Evolutionary conservation across 306 rosid species (phyloP), one percentile per base, ranked within the genome.

Genomic region (Heteromeles arbutifolia): DNA sequence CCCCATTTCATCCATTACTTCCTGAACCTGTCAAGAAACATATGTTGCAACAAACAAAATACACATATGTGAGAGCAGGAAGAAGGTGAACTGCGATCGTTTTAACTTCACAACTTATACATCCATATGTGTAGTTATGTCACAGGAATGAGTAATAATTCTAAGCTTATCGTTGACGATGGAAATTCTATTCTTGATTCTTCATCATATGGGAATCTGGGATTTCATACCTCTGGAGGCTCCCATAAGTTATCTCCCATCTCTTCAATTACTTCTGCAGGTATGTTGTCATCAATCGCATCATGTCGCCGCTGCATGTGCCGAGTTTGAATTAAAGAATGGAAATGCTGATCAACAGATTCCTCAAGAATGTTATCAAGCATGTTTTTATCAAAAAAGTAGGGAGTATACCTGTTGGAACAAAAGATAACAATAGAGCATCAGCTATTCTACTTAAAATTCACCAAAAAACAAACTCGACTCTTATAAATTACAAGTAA

Each of bases 331-430:
- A 96, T 90, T 86, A 96, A 83, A 72, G 90, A 76, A 79, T 92
- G 90, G 90, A 96, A 96, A 83, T 92, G 98, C 79, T 90, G 98
- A 85, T 96, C 99, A 69, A 92, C 98, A 65, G 99, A 94, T 78
- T 92, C 98, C 87, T 96, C 98, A 79, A 96, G 99, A 86, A 92
- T 92, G 86, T 92, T 88, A 86, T 96, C 99, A 58, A 96, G 98
- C 91, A 89, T 88, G 80, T 80, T 83, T 85, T 96, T 96, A 85
- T 96, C 99, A 75, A 96, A 92, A 84, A 96, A 96, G 87, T 92
- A 96, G 58, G 99, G 99, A 61, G 98, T 92, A 78, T 96, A 96
- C 98, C 99, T 96, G 90, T 78, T 57, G 74, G 65, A 83, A 76
- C 48, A 85, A 86, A 83, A 54, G 67, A 57, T 45, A 76, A 79